A percentile compares a stretch with the other conserved stretches of the same genome.
Evolutionary conservation across 495 filamentous ascomycete genomes (phyloP).

Genomic region (Neurospora sp.): DNA sequence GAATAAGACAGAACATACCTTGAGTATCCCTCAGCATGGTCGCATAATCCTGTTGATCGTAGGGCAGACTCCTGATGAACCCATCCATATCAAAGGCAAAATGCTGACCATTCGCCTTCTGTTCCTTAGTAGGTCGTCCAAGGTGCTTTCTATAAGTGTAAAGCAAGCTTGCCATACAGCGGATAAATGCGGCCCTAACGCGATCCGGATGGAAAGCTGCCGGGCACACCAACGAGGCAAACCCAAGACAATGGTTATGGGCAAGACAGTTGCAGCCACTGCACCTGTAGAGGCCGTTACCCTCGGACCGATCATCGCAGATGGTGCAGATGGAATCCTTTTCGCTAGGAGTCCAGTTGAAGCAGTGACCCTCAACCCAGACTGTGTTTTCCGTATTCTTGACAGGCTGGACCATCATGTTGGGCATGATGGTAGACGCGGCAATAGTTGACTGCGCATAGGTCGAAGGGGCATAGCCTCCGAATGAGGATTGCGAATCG

Average conservation of each 20-base stretch:
- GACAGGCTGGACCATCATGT: constrained; percentile 75
- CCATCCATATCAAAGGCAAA: constrained; percentile 92
- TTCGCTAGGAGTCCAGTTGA: constrained; percentile 64
- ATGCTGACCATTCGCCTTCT: constrained; percentile 76
- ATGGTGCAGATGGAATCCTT: constrained; percentile 63
- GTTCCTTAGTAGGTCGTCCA: constrained; percentile 62
- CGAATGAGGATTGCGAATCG: constrained; percentile 62
- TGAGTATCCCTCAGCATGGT: constrained; percentile 85
- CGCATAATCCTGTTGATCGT: constrained; percentile 85
- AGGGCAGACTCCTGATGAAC: constrained; percentile 81
- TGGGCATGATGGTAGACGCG: constrained; percentile 95
- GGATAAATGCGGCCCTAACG: constrained; percentile 83
- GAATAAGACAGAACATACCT: constrained; percentile 40
- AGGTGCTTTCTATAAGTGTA: constrained; percentile 92
- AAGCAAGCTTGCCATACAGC: constrained; percentile 87
- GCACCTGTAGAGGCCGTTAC: constrained; percentile 81
- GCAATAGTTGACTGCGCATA: constrained; percentile 96
- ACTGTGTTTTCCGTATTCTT: constrained; percentile 74
- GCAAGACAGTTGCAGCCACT: constrained; percentile 63
- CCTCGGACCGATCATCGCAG: constrained; percentile 80
- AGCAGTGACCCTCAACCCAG: constrained; percentile 92
- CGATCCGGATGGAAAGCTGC: constrained; percentile 85
- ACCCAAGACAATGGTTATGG: constrained; percentile 71
- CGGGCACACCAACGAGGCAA: constrained; percentile 80
- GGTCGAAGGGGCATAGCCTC: constrained; percentile 82